phyloP scores from a whole-genome alignment of 805 yeast genomes.

The Hanseniaspora opuntiae region DNA sequence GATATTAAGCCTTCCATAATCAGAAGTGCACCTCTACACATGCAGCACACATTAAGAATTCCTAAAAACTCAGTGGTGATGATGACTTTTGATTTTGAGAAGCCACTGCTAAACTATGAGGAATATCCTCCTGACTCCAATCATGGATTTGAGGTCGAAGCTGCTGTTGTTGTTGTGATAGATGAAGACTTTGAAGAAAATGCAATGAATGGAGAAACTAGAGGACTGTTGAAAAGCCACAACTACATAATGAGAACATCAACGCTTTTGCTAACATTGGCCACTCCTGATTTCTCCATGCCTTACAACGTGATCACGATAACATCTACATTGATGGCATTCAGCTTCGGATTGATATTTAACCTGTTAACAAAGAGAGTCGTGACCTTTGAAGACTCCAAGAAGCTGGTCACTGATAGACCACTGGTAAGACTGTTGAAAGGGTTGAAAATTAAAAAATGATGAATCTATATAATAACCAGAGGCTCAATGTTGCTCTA shows the following conservation, averaged over 20 bases:
- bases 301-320: conserved; percentile 93
- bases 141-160: conserved; percentile 90
- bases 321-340: conserved; percentile 84
- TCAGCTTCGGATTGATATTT: conserved; percentile 76
- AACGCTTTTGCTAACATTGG: conserved; percentile 70
- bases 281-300: conserved; percentile 98
- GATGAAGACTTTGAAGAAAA: conserved; percentile 18
- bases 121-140: conserved; percentile 99
- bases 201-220: conserved; percentile 54
- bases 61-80: conserved; percentile 54
- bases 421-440: conserved; percentile 18
- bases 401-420: conserved; percentile 18
- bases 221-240: conserved; percentile 17
- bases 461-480: neutral
- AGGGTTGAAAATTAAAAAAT: neutral
- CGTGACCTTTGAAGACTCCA: conserved; percentile 62
- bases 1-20: conserved; percentile 68
- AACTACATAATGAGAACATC: conserved; percentile 59
- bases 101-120: conserved; percentile 64
- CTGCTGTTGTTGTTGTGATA: conserved; percentile 62
- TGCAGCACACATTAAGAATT: conserved; percentile 51
- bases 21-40: conserved; percentile 65
- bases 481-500: neutral
- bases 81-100: conserved; percentile 69
- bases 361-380: conserved; percentile 63